These are phyloP conservation scores for Gelatoporia subvermispora DNA, from an alignment of 768 basidiomycete genomes.

Conservation along the genomic window DNA sequence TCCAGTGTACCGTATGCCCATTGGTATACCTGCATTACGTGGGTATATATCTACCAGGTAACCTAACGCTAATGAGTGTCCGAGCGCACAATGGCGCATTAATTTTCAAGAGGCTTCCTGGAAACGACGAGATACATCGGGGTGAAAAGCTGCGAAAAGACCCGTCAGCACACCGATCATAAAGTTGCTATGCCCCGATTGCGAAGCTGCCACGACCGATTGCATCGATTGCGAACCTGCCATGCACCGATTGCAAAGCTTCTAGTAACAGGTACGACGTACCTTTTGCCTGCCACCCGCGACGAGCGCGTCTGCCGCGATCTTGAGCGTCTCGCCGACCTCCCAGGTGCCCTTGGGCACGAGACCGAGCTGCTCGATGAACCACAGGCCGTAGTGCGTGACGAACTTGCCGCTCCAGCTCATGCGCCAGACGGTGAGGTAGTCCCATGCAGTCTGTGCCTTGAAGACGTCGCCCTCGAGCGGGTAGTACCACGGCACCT, in stretches of 20 bases:
- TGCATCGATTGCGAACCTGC: no score
- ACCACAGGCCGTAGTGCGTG: slow-evolving; percentile 73
- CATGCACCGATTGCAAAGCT: background rate
- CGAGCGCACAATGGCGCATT: background rate
- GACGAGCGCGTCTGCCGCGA: slow-evolving; percentile 75
- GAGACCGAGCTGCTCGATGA: slow-evolving; percentile 72
- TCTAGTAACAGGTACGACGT: slow-evolving; percentile 19
- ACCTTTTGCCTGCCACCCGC: slow-evolving; percentile 86
- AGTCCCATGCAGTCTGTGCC: slow-evolving; percentile 92
- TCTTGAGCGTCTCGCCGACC: slow-evolving; percentile 83
- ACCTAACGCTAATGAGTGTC: no score
- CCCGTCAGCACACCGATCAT: slow-evolving; percentile 10
- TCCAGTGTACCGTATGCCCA: no score
- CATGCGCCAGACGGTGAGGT: slow-evolving; percentile 84
- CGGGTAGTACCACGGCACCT: slow-evolving; percentile 92
- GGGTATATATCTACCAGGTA: no score
- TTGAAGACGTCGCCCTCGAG: slow-evolving; percentile 90
- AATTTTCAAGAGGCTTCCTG: slow-evolving; percentile 20
- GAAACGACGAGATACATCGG: slow-evolving; percentile 75
- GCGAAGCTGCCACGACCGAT: no score
- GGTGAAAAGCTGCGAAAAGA: slow-evolving; percentile 63
- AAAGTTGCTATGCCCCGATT: background rate
- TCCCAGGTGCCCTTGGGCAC: slow-evolving; percentile 91
- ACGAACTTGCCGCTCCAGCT: slow-evolving; percentile 82
- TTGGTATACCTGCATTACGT: no score